Percentiles rank a stretch among this genome's conserved stretches.
Conservation (phyloP, 495 filamentous ascomycete genomes). For the Penicillium daleae region DNA sequence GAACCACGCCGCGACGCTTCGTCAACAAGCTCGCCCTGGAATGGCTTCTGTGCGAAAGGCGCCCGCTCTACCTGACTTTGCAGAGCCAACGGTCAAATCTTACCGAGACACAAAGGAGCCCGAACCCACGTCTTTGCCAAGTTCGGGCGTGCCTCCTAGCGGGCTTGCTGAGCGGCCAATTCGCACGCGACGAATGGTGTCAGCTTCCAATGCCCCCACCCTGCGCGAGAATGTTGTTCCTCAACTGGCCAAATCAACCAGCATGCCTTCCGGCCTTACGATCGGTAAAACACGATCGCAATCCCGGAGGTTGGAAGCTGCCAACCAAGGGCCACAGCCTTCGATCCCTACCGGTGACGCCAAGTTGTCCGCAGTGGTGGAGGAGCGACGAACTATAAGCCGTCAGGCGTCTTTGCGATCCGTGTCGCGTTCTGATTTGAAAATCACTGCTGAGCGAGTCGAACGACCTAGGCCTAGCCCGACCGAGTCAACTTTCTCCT, state of each 20-base stretch:
- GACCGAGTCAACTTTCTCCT: slow-evolving; percentile 12
- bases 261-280: slow-evolving; percentile 39
- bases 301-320: slow-evolving; percentile 45
- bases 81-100: slow-evolving; percentile 18
- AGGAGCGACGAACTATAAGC: slow-evolving; percentile 19
- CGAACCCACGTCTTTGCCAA: slow-evolving; percentile 11
- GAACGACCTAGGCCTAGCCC: slow-evolving; percentile 23
- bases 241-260: slow-evolving; percentile 36
- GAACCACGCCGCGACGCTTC: slow-evolving; percentile 53
- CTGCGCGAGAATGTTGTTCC: slow-evolving; percentile 35
- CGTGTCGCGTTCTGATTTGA: slow-evolving; percentile 22
- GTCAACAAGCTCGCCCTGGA: slow-evolving; percentile 47
- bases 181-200: slow-evolving; percentile 42
- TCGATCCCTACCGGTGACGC: slow-evolving; percentile 28
- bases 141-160: slow-evolving; percentile 24
- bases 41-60: slow-evolving; percentile 35
- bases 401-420: slow-evolving; percentile 29
- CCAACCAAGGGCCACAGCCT: slow-evolving; percentile 27
- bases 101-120: slow-evolving; percentile 27
- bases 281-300: slow-evolving; percentile 54
- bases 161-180: slow-evolving; percentile 51
- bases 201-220: slow-evolving; percentile 42
- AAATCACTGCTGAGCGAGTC: slow-evolving; percentile 8
- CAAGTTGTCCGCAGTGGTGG: slow-evolving; percentile 25
- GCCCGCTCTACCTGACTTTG: slow-evolving; percentile 36